Conservation (phyloP, 2,329 filamentous ascomycete species). For the Beauveria sp. region DNA sequence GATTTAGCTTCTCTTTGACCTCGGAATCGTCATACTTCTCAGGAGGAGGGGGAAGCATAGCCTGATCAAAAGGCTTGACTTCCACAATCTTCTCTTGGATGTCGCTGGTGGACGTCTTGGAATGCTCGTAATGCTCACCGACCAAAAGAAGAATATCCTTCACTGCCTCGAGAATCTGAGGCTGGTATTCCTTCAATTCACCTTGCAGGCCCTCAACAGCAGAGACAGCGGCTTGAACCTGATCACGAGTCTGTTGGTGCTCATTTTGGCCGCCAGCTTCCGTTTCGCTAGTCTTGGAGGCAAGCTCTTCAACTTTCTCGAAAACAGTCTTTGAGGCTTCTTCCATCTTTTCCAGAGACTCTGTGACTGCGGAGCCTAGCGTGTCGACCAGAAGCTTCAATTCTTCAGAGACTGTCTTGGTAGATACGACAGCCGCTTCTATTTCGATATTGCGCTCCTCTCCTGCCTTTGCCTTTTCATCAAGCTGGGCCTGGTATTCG, state of each 20-base stretch:
- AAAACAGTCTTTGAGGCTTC: slow-evolving; percentile 85
- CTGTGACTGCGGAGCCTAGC: slow-evolving; percentile 70
- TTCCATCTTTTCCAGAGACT: slow-evolving; percentile 78
- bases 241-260: slow-evolving; percentile 74
- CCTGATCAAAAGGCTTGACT: slow-evolving; percentile 51
- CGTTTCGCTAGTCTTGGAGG: slow-evolving; percentile 65
- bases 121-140: slow-evolving; percentile 81
- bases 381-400: slow-evolving; percentile 80
- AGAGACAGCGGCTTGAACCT: slow-evolving; percentile 66
- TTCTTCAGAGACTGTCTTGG: slow-evolving; percentile 77
- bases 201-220: slow-evolving; percentile 70
- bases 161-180: slow-evolving; percentile 78
- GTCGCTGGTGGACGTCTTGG: slow-evolving; percentile 54
- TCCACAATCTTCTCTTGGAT: slow-evolving; percentile 55
- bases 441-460: slow-evolving; percentile 68
- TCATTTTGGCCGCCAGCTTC: slow-evolving; percentile 68
- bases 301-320: slow-evolving; percentile 70
- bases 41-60: slow-evolving; percentile 41
- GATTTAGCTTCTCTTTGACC: slow-evolving; percentile 23
- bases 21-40: slow-evolving; percentile 54
- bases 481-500: slow-evolving; percentile 66
- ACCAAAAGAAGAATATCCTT: slow-evolving; percentile 79
- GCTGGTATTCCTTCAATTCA: slow-evolving; percentile 75
- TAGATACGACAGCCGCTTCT: slow-evolving; percentile 64
- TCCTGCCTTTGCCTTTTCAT: slow-evolving; percentile 64